A percentile compares a stretch with the other conserved stretches of the same genome.
These are phyloP conservation scores for Wallacemonas collosoma DNA, from an alignment of 208 protist genomes.

Conservation along the genomic window DNA sequence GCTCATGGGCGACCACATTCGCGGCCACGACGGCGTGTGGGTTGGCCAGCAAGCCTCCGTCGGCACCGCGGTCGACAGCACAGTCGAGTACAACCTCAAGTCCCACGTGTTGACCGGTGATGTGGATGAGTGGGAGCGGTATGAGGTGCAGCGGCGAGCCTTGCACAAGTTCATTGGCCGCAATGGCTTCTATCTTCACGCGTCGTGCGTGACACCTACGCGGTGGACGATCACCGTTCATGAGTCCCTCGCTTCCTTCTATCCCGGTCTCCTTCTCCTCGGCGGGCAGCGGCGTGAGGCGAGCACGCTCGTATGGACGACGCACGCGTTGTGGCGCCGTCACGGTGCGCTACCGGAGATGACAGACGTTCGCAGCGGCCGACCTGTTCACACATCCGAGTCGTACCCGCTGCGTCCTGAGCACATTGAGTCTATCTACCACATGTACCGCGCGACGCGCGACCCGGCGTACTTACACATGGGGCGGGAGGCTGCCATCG, in stretches of 20 bases:
- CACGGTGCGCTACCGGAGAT: constrained; percentile 82
- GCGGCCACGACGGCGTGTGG: constrained; percentile 37
- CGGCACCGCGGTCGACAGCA: constrained; percentile 77
- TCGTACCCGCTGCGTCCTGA: constrained; percentile 88
- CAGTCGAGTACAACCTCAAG: constrained; percentile 92
- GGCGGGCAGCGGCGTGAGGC: constrained; percentile 64
- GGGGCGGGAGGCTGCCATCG: constrained; percentile 63
- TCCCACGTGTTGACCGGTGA: constrained; percentile 60
- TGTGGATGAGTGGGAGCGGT: constrained; percentile 49
- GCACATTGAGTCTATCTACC: constrained; percentile 81
- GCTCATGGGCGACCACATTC: constrained; percentile 59
- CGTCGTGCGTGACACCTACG: constrained; percentile 1
- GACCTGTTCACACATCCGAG: not conserved
- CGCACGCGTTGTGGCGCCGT: constrained; percentile 61
- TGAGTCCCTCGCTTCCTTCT: constrained; percentile 78
- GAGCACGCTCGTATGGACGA: constrained; percentile 36
- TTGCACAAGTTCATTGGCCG: constrained; percentile 26
- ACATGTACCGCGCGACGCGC: constrained; percentile 72
- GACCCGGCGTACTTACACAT: constrained; percentile 67
- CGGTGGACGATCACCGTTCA: constrained; percentile 24
- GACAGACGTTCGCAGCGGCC: constrained; percentile 23
- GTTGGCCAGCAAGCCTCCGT: constrained; percentile 30
- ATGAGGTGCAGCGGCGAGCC: constrained; percentile 30
- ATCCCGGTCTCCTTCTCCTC: constrained; percentile 66
- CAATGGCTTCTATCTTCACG: constrained; percentile 58